Evolutionary conservation across 345 rosid genomes (phyloP), one percentile per base, ranked within the genome.

Genomic region (Carallia pectinifolia): DNA sequence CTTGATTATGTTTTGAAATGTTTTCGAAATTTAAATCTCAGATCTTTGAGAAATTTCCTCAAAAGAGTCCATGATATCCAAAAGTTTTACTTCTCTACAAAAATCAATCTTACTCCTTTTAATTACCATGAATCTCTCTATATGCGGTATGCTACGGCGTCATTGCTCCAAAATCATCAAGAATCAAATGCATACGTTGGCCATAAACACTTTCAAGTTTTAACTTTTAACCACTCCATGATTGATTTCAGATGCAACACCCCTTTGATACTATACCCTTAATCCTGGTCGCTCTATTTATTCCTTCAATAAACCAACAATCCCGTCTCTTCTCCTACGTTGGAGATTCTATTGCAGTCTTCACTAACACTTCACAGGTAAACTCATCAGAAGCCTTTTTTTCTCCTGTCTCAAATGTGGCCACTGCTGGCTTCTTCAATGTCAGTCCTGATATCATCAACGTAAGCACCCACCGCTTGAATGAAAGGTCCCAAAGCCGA

Each of bases 221-320:
- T 44, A 9, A 44, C 34, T 33, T 33, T 33, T 33, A 33, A 33
- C 16, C 48, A 44, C 13, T 44, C 37, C 19, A 88, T 85, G 92
- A 88, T 80, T 34, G 92, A 76, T 59, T 69, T 78, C 70, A 80
- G 78, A 37, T 82, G 82, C 74, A 67, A 83, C 56, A 48, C 77
- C 23, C 83, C 81, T 34, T 67, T 77, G 63, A 56, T 83, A 6
- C 68, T 84, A 0, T 88, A 78, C 77, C 87, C 87, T 13, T 78
- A 6, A 74, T 88, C 27, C 53, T 84, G 31, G 76, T 84, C 60
- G n/a, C 84, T 61, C 80, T 84, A 68, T 61, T 86, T 56, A 78
- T 83, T 77, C 76, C 79, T 67, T 83, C 84, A 40, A 53, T 84
- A 13, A 77, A 81, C 34, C 86, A 70, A 47, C 80, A 69, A 53